Evolutionary conservation across 768 basidiomycete species (phyloP), one percentile per base, ranked within the genome.

Genomic region (Xerocomellus intermedius): DNA sequence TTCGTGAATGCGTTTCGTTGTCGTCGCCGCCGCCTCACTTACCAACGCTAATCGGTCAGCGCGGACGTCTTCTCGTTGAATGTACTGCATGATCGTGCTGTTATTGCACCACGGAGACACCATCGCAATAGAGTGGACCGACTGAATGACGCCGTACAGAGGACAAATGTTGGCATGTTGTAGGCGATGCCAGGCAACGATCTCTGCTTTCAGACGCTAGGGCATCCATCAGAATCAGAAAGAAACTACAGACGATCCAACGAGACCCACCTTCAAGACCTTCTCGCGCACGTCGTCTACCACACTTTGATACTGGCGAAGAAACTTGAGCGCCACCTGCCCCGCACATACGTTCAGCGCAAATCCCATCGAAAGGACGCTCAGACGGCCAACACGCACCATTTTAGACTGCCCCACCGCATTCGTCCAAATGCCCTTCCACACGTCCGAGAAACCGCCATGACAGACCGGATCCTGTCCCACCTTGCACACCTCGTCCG

Each of bases 81-180:
- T 67, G 62, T 83, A 85, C 22, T 76, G 67, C 50, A 72, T 74
- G 50, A 85, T 71, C 8, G 79, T 82, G 9, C 84, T 83, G 48
- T 85, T 83, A 35, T 76, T 74, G 62, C 82, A 84, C 82, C 83
- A 86, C 5, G 79, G 79, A 5, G 84, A 85, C 0, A 86, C 82
- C 82, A 86, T 84, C 17, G 79, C 84, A 26, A 86, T 74, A 44
- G 80, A 79, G 33, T 76, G 73, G 28, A 73, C 68, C 5, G 75
- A 74, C 59, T 81, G 80, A 16, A 82, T 67, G 52, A 86, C 75
- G 2, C 84, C 84, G 50, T 78, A 80, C 26, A 86, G 66, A 41
- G 77, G 79, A 36, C 77, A 77, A 43, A 86, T 74, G 54, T 85
- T 83, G 42, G 72, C 73, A 55, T 85, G 84, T 42, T 74, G 79